Conservation (phyloP, 1,139 yeast genomes). For the Suhomyces yuchorum region DNA sequence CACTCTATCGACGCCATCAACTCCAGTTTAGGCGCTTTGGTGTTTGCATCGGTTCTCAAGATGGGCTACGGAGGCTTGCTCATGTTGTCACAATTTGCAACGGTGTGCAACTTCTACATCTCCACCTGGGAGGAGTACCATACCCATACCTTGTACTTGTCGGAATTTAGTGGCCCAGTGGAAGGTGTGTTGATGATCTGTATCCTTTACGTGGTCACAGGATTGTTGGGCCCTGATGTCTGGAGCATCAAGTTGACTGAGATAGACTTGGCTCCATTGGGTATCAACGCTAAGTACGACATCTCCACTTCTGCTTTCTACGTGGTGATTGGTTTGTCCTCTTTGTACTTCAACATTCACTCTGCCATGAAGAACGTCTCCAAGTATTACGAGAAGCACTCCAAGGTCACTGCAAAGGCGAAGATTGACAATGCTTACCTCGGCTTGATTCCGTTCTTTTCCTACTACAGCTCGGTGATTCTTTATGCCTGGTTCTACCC, state of each 20-base stretch:
- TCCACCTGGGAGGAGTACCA: slow-evolving; percentile 97
- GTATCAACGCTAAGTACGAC: slow-evolving; percentile 25
- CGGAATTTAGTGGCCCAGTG: slow-evolving; percentile 89
- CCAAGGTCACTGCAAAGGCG: slow-evolving; percentile 23
- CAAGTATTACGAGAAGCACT: slow-evolving; percentile 43
- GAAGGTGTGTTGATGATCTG: slow-evolving; percentile 82
- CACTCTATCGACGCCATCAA: slow-evolving; percentile 92
- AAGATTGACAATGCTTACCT: slow-evolving; percentile 49
- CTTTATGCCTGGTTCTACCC: slow-evolving; percentile 50
- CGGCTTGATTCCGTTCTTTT: slow-evolving; percentile 73
- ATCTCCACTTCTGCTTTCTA: slow-evolving; percentile 46
- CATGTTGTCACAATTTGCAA: slow-evolving; percentile 69
- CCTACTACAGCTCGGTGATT: slow-evolving; percentile 59
- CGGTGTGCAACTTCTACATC: slow-evolving; percentile 79
- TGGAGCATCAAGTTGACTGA: slow-evolving; percentile 53
- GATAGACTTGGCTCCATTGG: slow-evolving; percentile 38
- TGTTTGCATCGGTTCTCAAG: slow-evolving; percentile 72
- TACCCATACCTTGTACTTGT: slow-evolving; percentile 79
- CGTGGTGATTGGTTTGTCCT: slow-evolving; percentile 52
- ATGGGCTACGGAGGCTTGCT: slow-evolving; percentile 70
- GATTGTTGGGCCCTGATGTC: slow-evolving; percentile 65
- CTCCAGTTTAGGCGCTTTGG: slow-evolving; percentile 75
- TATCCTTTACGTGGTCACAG: slow-evolving; percentile 59
- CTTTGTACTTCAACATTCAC: slow-evolving; percentile 68
- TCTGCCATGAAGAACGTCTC: slow-evolving; percentile 75